A percentile compares a stretch with the other conserved stretches of the same genome.
These are phyloP conservation scores for Russula sp. DNA, from an alignment of 768 basidiomycete species.

Conservation along the genomic window DNA sequence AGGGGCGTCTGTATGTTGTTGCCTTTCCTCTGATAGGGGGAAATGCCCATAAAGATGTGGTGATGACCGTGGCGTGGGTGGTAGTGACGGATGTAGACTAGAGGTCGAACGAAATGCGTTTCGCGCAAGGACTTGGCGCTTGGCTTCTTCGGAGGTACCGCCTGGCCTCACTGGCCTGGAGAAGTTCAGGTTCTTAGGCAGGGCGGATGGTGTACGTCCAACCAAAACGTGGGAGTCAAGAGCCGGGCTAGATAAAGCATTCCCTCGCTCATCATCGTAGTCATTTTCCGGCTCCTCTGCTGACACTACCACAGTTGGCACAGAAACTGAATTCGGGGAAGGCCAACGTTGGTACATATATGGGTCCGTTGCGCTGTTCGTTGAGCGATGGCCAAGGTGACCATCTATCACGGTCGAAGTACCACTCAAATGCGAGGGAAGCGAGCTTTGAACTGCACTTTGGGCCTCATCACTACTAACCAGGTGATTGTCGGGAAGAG, in stretches of 20 bases:
- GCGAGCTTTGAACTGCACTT: not conserved
- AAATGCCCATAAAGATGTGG: not conserved
- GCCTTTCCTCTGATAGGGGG: slow-evolving; percentile 13
- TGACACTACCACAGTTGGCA: slow-evolving; percentile 55
- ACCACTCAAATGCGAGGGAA: not conserved
- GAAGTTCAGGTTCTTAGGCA: slow-evolving; percentile 49
- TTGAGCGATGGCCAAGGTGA: not conserved
- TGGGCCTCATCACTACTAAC: not conserved
- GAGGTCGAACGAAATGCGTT: slow-evolving; percentile 38
- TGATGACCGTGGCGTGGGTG: slow-evolving; percentile 3
- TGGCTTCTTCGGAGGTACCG: slow-evolving; percentile 36
- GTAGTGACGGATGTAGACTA: slow-evolving; percentile 7
- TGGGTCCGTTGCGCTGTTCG: slow-evolving; percentile 20
- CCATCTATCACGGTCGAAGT: not conserved
- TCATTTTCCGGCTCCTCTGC: slow-evolving; percentile 30
- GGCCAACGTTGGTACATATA: slow-evolving; percentile 19
- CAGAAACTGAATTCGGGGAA: slow-evolving; percentile 21
- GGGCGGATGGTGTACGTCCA: slow-evolving; percentile 40
- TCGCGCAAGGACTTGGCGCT: slow-evolving; percentile 49
- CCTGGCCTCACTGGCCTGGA: slow-evolving; percentile 54
- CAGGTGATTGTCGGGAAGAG: not conserved
- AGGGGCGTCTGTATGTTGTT: not conserved
- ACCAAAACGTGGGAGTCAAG: slow-evolving; percentile 20
- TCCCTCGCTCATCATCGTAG: not conserved
- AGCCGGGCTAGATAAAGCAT: slow-evolving; percentile 25